Evolutionary conservation across 345 rosid genomes (phyloP), one percentile per base, ranked within the genome.

Genomic region (Populus simonii): DNA sequence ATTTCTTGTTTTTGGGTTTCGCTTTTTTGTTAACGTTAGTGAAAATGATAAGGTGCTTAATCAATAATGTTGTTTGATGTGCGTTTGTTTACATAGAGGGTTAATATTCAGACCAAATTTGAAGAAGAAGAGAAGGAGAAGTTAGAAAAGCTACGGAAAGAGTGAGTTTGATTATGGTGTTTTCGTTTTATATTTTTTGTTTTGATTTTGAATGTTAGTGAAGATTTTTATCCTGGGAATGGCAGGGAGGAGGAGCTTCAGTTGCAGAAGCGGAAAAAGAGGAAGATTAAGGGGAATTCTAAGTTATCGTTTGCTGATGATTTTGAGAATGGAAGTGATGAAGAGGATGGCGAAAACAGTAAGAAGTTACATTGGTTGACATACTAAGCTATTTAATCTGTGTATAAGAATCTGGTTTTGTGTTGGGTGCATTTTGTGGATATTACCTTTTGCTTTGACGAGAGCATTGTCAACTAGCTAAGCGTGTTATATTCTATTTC

Each of bases 121-220:
- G 99, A 96, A 77, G 98, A 96, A 84, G 99, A 96, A 83, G 98
- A 94, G 86, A 94, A 94, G 89, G 99, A 96, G 92, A 96, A 96
- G 79, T 90, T 92, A 72, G 93, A 89, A 73, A 92, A 90, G 89
- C 88, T 96, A 53, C 97, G 89, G 45, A 92, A 96, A 86, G 97
- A 96, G 99, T 96, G 79, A 79, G 97, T 84, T 49, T 66, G 17
- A 20, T 18, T 66, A 23, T 18, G 68, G 16, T 73, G 1, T 27
- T 15, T 53, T n/a, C 75, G 3, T 68, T n/a, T 23, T 3, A 57
- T 43, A 18, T 31, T 35, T 7, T n/a, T 25, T 27, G 63, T 53
- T 35, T 70, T 57, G 27, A 5, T 6, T 7, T 41, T 39, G 15
- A 13, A 38, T 74, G 73, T 49, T 66, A 25, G 11, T 13, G 13